Percentiles rank a stretch among this genome's conserved stretches.
These are phyloP conservation scores for Pythium sukuiense DNA, from an alignment of 352 stramenopile species.

Conservation along the genomic window DNA sequence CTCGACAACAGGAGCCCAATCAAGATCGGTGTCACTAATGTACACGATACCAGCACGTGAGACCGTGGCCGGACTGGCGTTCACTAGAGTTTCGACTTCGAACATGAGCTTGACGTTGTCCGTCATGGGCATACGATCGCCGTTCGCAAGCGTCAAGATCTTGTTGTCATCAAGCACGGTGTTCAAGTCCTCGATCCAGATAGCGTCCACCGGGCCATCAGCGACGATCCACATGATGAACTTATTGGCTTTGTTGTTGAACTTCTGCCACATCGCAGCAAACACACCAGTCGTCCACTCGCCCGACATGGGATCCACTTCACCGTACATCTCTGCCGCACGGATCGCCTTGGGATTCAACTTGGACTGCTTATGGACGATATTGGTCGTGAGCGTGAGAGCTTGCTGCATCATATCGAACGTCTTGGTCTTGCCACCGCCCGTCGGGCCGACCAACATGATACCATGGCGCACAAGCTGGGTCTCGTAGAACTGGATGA, in stretches of 20 bases:
- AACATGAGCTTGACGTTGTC: slow-evolving; percentile 98
- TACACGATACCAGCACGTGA: slow-evolving; percentile 97
- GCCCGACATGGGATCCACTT: slow-evolving; percentile 95
- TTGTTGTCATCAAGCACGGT: slow-evolving; percentile 98
- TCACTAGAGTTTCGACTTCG: slow-evolving; percentile 96
- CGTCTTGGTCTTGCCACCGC: slow-evolving; percentile 97
- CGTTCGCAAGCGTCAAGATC: slow-evolving; percentile 96
- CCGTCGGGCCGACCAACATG: slow-evolving; percentile 97
- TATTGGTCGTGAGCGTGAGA: slow-evolving; percentile 90
- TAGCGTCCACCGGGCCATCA: slow-evolving; percentile 96
- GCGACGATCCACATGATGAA: slow-evolving; percentile 99
- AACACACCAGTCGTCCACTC: slow-evolving; percentile 99
- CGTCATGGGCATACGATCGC: slow-evolving; percentile 97
- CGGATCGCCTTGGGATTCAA: slow-evolving; percentile 98
- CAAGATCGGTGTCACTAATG: slow-evolving; percentile 97
- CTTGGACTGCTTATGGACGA: slow-evolving; percentile 95
- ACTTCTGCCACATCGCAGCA: slow-evolving; percentile 98
- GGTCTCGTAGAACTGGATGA: slow-evolving; percentile 98
- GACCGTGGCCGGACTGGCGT: slow-evolving; percentile 96
- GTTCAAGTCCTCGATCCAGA: slow-evolving; percentile 99
- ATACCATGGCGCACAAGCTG: slow-evolving; percentile 97
- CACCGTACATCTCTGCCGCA: slow-evolving; percentile 97
- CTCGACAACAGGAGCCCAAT: slow-evolving; percentile 96
- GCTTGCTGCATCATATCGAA: slow-evolving; percentile 95
- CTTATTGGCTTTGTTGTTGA: slow-evolving; percentile 97